These are phyloP conservation scores for Pneumocystis sp. DNA, from an alignment of 1,139 yeast genomes.

Conservation along the genomic window DNA sequence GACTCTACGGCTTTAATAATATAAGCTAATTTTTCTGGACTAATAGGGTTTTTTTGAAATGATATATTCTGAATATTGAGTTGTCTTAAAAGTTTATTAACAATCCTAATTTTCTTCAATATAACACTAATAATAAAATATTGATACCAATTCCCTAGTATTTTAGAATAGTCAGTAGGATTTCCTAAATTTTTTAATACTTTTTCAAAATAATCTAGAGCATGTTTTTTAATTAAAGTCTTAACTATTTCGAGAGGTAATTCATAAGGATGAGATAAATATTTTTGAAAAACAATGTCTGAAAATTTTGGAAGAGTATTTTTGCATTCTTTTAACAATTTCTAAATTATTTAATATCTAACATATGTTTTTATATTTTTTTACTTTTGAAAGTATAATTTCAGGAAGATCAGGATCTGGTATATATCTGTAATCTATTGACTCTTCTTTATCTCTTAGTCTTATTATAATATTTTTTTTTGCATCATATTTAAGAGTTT, in stretches of 20 bases:
- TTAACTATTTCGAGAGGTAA: background rate
- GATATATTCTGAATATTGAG: slow-evolving; percentile 37
- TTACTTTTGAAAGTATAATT: slow-evolving; percentile 32
- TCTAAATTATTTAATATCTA: slow-evolving; percentile 9
- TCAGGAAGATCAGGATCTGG: slow-evolving; percentile 83
- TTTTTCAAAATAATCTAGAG: background rate
- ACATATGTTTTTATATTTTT: slow-evolving; percentile 3
- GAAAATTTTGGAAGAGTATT: slow-evolving; percentile 1
- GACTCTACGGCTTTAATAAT: slow-evolving; percentile 31
- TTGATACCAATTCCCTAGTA: background rate
- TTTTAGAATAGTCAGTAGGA: background rate
- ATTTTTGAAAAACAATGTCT: background rate
- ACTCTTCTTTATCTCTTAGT: slow-evolving; percentile 61
- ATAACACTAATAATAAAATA: background rate
- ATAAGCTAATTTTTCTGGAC: slow-evolving; percentile 29
- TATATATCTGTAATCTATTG: slow-evolving; percentile 79
- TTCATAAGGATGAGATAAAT: background rate
- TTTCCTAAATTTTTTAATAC: background rate
- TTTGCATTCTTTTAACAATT: background rate
- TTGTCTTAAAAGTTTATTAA: slow-evolving; percentile 65
- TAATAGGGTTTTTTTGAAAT: slow-evolving; percentile 1
- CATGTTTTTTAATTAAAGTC: background rate
- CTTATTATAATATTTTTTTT: slow-evolving; percentile 36
- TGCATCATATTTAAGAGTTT: slow-evolving; percentile 92
- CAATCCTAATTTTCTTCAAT: slow-evolving; percentile 34